Conservation (phyloP, 192 early-diverging fungal genomes). For the Linnemannia elongata region DNA sequence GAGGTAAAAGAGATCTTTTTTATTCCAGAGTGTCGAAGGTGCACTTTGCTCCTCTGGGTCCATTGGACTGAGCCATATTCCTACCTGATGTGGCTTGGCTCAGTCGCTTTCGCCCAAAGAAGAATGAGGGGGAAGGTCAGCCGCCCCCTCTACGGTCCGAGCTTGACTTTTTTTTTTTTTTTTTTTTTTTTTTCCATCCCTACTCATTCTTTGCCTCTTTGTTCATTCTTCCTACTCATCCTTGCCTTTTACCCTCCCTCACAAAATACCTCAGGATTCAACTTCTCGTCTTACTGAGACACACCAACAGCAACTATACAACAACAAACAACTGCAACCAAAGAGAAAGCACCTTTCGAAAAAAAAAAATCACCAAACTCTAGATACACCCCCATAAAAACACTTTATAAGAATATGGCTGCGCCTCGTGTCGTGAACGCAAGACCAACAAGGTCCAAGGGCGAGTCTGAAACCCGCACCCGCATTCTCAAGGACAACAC, state of each 20-base stretch:
- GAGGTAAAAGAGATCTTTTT: not conserved
- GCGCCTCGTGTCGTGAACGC: conserved; percentile 22
- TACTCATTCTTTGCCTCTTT: not conserved
- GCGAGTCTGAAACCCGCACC: conserved; percentile 17
- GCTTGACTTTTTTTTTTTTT: not conserved
- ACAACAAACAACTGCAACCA: too few relatives aligned
- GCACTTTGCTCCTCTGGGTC: conserved; percentile 17
- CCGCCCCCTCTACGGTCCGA: not conserved
- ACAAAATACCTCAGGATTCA: not conserved
- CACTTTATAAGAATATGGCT: conserved; percentile 18
- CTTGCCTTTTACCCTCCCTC: not conserved
- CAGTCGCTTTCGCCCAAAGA: not conserved
- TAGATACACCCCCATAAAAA: not conserved
- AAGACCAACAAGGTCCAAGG: conserved; percentile 14
- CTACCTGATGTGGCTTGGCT: not conserved
- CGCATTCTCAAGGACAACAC: conserved; percentile 41
- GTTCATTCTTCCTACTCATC: not conserved
- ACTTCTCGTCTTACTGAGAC: too few relatives aligned
- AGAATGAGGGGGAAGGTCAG: not conserved
- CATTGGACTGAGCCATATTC: not conserved
- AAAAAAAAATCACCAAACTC: not conserved
- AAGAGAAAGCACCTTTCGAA: not conserved
- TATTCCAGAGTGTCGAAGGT: not conserved
- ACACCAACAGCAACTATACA: too few relatives aligned
- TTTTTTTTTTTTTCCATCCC: not conserved